Evolutionary conservation across 352 stramenopile species (phyloP).

Genomic region (Achlya hypogyna): DNA sequence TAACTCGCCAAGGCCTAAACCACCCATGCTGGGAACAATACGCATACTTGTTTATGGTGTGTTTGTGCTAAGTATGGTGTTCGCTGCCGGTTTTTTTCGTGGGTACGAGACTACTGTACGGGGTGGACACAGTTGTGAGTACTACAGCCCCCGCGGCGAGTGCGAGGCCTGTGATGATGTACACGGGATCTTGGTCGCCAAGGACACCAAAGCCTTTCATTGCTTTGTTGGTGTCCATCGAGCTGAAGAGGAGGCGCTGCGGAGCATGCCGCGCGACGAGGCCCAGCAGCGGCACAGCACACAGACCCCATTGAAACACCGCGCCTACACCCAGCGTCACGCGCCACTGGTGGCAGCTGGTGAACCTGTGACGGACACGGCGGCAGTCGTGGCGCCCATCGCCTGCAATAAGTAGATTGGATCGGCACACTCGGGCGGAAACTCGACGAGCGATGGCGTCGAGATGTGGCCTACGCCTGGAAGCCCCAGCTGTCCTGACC

Average conservation of each 20-base stretch:
- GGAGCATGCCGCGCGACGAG: neutral
- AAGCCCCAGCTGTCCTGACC: conserved; percentile 55
- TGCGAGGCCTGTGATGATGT: neutral
- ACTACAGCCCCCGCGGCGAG: conserved; percentile 1
- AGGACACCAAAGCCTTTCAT: neutral
- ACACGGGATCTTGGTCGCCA: neutral
- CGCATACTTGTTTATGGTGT: too few relatives aligned
- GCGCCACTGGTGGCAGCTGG: neutral
- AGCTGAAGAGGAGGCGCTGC: neutral
- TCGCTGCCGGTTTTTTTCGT: neutral
- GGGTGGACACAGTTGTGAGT: neutral
- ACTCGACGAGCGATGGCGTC: neutral
- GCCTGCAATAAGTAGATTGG: conserved; percentile 11
- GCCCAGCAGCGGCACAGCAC: neutral
- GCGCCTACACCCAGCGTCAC: neutral
- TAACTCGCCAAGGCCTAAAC: too few relatives aligned
- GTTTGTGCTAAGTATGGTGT: too few relatives aligned
- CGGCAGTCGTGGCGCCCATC: neutral
- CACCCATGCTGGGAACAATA: too few relatives aligned
- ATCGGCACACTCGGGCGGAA: neutral
- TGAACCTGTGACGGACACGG: conserved; percentile 2
- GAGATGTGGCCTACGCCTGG: neutral
- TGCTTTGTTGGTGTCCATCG: neutral
- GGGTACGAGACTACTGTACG: neutral
- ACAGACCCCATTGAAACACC: conserved; percentile 9